Evolutionary conservation across 768 basidiomycete species (phyloP), one percentile per base, ranked within the genome.

Genomic region (Suillus bovinus): DNA sequence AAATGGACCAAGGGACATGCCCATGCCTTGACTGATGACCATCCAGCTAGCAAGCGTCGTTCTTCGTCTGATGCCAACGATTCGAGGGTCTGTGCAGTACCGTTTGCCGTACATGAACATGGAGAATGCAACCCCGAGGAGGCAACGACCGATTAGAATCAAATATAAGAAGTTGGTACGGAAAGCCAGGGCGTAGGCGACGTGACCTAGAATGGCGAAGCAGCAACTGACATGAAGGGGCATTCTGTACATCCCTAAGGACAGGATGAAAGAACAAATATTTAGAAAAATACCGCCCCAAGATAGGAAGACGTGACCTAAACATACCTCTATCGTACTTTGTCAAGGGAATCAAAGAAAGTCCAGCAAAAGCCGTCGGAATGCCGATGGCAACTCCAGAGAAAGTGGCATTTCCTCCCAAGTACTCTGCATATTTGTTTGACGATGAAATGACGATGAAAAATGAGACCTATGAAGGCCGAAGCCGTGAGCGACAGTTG

Each of bases 381-480:
- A 90, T 86, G 65, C 89, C 89, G 62, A 89, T 79, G 38, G 79
- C 80, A 8, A 91, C 68, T 54, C 89, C 87, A 41, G 88, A 85
- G 70, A 90, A 91, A 0, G 86, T 86, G 14, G 86, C 77, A n/a
- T 77, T 81, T n/a, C 88, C 89, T 33, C 88, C 88, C 9, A 90
- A 76, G 65, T 82, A 77, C 62, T 84, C 79, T 0, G 86, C 84
- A 68, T 90, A 89, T 58, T 79, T 78, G 67, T 82, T 84, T 1
- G 87, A 85, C 1, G 88, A 87, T 5, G 88, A 86, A 5, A 90
- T 84, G 50, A 88, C 78, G 61, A 89, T 82, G 71, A 88, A 90
- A 74, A 90, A 89, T 0, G 86, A 83, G 4, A 86, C 69, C 89
- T 89, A 58, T 29, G 9, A 41, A 33, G 9, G 6, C 6, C 31